Evolutionary conservation across 768 basidiomycete species (phyloP), one percentile per base, ranked within the genome.

Genomic region (Amanita subjunquillea): DNA sequence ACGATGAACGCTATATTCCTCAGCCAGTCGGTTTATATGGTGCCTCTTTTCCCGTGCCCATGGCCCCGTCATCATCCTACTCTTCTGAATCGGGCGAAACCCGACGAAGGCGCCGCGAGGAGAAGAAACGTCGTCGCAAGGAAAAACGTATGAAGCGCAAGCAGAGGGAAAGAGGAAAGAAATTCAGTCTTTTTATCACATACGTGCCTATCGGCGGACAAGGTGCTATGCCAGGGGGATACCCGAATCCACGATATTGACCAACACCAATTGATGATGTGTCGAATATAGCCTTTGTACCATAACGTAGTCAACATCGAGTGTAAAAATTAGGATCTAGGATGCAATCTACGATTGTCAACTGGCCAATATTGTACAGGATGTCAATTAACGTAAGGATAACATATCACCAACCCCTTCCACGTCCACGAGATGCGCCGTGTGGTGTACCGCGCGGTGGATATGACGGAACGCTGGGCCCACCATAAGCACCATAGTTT

Each of bases 71-170:
- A 5, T 46, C 30, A 8, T 20, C 36, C 27, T 49, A 51, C 13
- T 22, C 50, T 6, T 17, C 43, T 23, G 50, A 39, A 34, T 56
- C 20, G n/a, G 29, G 6, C 6, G 79, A 83, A 49, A 71, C 76
- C 36, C 72, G 76, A 53, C 74, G 78, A 29, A 66, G 75, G 20
- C 75, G 75, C 53, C 74, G 71, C 46, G 78, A 82, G 59, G 73
- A 71, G 54, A 79, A 75, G 65, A 82, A 72, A 66, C 73, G 75
- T 58, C 77, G 76, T 56, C 73, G 73, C 57, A 82, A 72, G 67
- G 83, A 87, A 62, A 85, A 76, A 74, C 83, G 78, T 62, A 68
- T 74, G 44, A 76, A 75, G 60, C 74, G 69, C 59, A 80, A 76
- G 63, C 77, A 75, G 39, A 81, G 72, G 61, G 78, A 78, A 54